Base-by-base conservation (phyloP, 163 green algal genomes). In the Picocystis sp. region DNA sequence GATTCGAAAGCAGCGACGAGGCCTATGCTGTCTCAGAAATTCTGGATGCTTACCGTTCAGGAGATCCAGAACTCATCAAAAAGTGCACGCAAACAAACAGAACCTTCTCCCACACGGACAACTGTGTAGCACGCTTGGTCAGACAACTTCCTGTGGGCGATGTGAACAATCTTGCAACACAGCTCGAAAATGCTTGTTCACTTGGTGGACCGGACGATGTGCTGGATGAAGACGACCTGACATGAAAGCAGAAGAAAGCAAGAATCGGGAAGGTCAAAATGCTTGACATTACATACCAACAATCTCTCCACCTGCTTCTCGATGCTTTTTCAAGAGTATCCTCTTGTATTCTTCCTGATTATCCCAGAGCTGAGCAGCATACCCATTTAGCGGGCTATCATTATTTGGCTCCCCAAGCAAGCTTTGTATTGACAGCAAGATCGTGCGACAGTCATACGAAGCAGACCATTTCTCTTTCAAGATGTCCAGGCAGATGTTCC, bases 401-500 rank as follows among this genome's bases (percentile, higher is more conserved):
- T 83, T 80, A 71, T 91, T 91, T 25, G 81, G 77, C 55, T 91
- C 81, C 5, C 67, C 77, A 42, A 86, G 65, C 33, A 83, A 55
- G 17, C 52, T 68, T 52, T 83, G 77, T 48, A 90, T 80, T 29
- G 74, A 85, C 47, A 85, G 69, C 29, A 90, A 62, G 10, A 90
- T 66, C 3, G 72, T 84, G 25, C 71, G 63, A 1, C 87, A 73
- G 63, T 75, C 80, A 71, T 86, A 86, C 10, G 61, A 72, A 11
- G 76, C 66, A 55, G 65, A 80, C 79, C 77, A 86, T 61, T 83
- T 78, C 14, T 86, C 75, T 53, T 83, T 67, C 19, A 90, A 63
- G 47, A 90, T 90, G 67, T 90, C 80, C 14, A 90, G 64, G 71
- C 80, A 90, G 60, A 90, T 87, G 66, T 83, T 84, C 47, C 80